Evolutionary conservation across 2,329 filamentous ascomycete genomes (phyloP), one percentile per base, ranked within the genome.

Genomic region (Xylaria sp.): DNA sequence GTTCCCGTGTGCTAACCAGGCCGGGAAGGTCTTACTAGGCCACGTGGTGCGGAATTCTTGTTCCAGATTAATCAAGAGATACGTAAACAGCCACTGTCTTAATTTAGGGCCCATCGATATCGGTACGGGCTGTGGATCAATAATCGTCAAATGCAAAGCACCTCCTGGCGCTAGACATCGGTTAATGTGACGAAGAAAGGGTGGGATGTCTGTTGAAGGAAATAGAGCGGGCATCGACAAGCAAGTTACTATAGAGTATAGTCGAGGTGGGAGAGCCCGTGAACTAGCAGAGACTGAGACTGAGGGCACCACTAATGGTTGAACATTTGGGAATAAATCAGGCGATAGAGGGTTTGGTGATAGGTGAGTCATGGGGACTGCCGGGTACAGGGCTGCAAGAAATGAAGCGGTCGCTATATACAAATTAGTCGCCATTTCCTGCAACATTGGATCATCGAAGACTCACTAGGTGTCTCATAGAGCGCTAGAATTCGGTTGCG

Each of bases 51-150:
- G 84, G 64, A 87, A 89, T 18, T 84, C 80, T 25, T 82, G 81
- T 73, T 89, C 86, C 0, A 92, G 78, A 65, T 89, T 89, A 7
- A 86, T 76, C 1, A 90, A 76, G 0, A 92, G 80, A 60, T 90
- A 82, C 3, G 86, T 82, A 50, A 90, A 87, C 2, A 92, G 80
- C 90, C 90, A 92, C 0, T 80, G 76, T 41, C 85, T 81, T 74
- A 92, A 79, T 1, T 80, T 79, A 0, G 87, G 87, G 0, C 90
- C 90, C 28, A 88, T 80, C 0, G 85, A 88, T 1, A 81, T 78
- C 3, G 84, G 79, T 0, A 85, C 80, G 0, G 90, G 90, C 8
- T 86, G 80, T 0, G 90, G 88, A 65, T 92, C 88, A 70, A 92
- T 86, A 20, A 92, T 78, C 0, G 85, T 85, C 18, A 92, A 78